phyloP scores from a whole-genome alignment of 257 asterid genomes.

The Gynochthodes officinalis region DNA sequence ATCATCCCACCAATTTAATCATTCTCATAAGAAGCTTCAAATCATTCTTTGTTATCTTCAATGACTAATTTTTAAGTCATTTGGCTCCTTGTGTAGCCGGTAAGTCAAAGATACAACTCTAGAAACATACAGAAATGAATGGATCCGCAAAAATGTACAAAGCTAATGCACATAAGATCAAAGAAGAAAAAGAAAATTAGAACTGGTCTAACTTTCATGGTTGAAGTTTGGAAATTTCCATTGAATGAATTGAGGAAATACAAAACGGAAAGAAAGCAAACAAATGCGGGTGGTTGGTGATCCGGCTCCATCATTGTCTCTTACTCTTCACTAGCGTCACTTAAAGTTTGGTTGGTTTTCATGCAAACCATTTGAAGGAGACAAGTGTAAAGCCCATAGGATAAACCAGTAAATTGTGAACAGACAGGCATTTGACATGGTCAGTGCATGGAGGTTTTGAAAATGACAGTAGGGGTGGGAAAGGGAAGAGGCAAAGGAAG shows the following conservation, averaged over 20 bases:
- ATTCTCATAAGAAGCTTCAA: too few relatives aligned
- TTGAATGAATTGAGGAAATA: neutral
- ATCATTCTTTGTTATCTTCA: too few relatives aligned
- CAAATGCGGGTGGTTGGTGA: neutral
- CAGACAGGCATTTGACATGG: constrained; percentile 38
- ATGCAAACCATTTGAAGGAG: constrained; percentile 17
- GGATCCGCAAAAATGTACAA: too few relatives aligned
- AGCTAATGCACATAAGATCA: too few relatives aligned
- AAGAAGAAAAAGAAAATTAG: too few relatives aligned
- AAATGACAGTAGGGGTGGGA: constrained; percentile 37
- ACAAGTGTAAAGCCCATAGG: constrained; percentile 12
- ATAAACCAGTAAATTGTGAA: constrained; percentile 14
- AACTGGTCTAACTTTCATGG: too few relatives aligned
- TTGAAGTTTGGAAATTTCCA: neutral
- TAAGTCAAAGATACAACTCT: too few relatives aligned
- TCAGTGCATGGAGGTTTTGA: constrained; percentile 36
- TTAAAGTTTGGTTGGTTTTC: neutral
- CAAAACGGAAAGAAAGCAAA: neutral
- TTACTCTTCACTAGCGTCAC: neutral
- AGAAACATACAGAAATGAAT: too few relatives aligned
- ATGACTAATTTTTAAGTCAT: too few relatives aligned
- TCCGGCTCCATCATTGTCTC: constrained; percentile 3
- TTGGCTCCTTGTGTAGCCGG: too few relatives aligned
- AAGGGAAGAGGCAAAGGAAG: constrained; percentile 7
- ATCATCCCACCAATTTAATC: too few relatives aligned